Evolutionary conservation across 768 basidiomycete species (phyloP), one percentile per base, ranked within the genome.

Genomic region (Hypholoma fasciculare): DNA sequence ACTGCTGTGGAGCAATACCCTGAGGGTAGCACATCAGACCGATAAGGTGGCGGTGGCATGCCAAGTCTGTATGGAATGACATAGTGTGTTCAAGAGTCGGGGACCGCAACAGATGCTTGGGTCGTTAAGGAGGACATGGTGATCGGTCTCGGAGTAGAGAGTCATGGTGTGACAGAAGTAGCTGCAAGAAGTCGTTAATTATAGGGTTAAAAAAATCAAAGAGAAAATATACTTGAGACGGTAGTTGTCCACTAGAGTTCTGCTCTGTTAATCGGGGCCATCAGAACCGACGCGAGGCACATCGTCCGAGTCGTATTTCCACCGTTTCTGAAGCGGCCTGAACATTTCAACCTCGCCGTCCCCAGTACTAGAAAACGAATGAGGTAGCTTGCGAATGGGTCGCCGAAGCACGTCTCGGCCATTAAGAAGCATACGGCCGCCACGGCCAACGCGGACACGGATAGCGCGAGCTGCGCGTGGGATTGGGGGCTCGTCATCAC

Each of bases 391-490:
- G 40, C 58, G 39, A 23, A 61, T 40, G 30, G 69, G 61, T 14
- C 63, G 52, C 69, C 70, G 61, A 67, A 67, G 61, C 14, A 46
- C 54, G 57, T 76, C 71, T 13, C 88, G 83, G 49, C 96, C 83
- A 73, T 97, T 94, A 14, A 96, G 64, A 61, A 86, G 76, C 13
- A 87, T 69, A 26, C 92, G 83, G 3, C 96, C 96, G 34, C 90
- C 92, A 54, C 96, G 90, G 1, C 94, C 94, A 56, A 82, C 72
- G 8, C 96, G 89, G 49, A 89, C 65, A 59, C 96, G 90, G 56
- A 94, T 77, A 2, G 85, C 76, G 11, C 81, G 80, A 16, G 63
- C 57, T 0, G 54, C 67, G 40, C 71, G 64, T 60, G 69, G 26
- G n/a, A 71, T 59, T 26, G 67, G 63, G 50, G 72, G 62, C 12